Evolutionary conservation across 1,284 basidiomycete species (phyloP).

Genomic region (Blastosporella zonata): DNA sequence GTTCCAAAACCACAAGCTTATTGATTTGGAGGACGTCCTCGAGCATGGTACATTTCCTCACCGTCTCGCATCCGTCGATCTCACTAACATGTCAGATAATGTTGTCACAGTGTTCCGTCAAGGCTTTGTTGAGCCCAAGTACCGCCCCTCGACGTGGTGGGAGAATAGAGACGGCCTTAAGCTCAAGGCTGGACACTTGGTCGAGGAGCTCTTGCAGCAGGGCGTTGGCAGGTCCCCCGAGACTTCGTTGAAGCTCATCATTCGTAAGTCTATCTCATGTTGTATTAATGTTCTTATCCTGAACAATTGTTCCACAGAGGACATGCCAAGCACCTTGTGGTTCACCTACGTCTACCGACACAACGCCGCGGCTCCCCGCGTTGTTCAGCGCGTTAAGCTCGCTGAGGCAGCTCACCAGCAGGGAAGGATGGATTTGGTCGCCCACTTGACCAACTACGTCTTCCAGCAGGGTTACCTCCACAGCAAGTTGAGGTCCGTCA

Average conservation of each 20-base stretch:
- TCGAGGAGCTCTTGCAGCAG: constrained; percentile 39
- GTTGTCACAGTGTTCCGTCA: constrained; percentile 36
- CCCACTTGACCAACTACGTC: constrained; percentile 44
- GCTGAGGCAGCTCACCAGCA: constrained; percentile 21
- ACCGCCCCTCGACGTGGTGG: constrained; percentile 41
- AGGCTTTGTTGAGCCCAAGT: constrained; percentile 43
- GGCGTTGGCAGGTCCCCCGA: constrained; percentile 40
- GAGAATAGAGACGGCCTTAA: constrained; percentile 36
- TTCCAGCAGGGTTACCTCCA: constrained; percentile 40
- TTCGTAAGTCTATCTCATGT: constrained; percentile 31
- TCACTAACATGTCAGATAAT: constrained; percentile 18
- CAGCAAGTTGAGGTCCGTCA: constrained; percentile 31
- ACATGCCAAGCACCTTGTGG: constrained; percentile 38
- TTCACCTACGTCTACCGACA: constrained; percentile 41
- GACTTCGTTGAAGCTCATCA: constrained; percentile 39
- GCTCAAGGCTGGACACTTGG: constrained; percentile 30
- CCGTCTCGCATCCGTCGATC: constrained; percentile 8
- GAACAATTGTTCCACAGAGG: constrained; percentile 28
- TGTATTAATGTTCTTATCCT: background rate
- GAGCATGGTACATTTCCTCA: constrained; percentile 32
- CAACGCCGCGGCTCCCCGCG: constrained; percentile 26
- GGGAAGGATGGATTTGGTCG: constrained; percentile 33
- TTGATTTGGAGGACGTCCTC: constrained; percentile 45
- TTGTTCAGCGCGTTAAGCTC: constrained; percentile 41
- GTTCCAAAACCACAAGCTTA: constrained; percentile 34